Conservation (phyloP, 768 basidiomycete species). For the Royoungia palumana region DNA sequence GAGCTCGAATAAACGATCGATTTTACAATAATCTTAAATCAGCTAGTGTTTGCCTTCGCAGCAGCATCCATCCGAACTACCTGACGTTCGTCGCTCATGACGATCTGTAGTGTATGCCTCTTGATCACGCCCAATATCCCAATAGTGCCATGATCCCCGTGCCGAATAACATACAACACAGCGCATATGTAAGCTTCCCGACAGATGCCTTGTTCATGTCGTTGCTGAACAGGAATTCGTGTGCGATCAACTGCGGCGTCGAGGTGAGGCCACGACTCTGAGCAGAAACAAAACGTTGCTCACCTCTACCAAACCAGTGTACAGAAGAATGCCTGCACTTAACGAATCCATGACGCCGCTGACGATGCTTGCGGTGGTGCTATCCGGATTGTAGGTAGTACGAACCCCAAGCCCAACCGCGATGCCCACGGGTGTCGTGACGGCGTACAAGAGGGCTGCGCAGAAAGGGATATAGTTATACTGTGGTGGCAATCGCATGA, state of each 20-base stretch:
- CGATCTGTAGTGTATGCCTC: too few relatives aligned
- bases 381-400: slow-evolving; percentile 76
- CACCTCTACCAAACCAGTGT: slow-evolving; percentile 85
- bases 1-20: too few relatives aligned
- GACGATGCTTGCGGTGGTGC: slow-evolving; percentile 73
- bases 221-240: slow-evolving; percentile 90
- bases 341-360: slow-evolving; percentile 82
- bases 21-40: too few relatives aligned
- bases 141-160: slow-evolving; percentile 86
- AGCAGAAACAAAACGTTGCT: background rate
- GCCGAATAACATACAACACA: slow-evolving; percentile 75
- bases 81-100: too few relatives aligned
- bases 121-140: slow-evolving; percentile 86
- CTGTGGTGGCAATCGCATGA: slow-evolving; percentile 53
- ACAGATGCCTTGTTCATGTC: slow-evolving; percentile 73
- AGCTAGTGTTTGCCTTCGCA: too few relatives aligned
- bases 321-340: slow-evolving; percentile 84
- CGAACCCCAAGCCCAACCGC: slow-evolving; percentile 80
- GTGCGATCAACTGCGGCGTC: slow-evolving; percentile 69
- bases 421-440: slow-evolving; percentile 86
- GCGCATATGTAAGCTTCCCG: slow-evolving; percentile 61
- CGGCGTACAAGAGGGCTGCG: slow-evolving; percentile 63
- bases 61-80: too few relatives aligned
- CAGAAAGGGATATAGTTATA: slow-evolving; percentile 57
- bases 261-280: slow-evolving; percentile 5